Evolutionary conservation across 164 flowering plant genomes (phyloP).

Genomic region (Stephania yunnanensis): DNA sequence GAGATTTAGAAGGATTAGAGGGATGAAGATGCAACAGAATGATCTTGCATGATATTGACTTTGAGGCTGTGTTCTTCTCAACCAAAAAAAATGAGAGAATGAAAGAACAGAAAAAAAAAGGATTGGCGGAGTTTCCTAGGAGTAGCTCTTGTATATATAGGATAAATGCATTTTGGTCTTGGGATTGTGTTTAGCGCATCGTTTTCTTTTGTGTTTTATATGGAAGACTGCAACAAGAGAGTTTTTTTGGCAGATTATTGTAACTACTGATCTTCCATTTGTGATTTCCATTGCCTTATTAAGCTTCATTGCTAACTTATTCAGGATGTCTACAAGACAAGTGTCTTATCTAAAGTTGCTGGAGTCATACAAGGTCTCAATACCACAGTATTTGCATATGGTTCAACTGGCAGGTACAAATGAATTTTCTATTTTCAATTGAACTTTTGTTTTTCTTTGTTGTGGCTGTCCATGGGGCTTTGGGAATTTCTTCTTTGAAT

Average conservation of each 20-base stretch:
- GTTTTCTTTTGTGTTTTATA: not conserved
- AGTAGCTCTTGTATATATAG: not conserved
- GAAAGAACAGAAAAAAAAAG: too few species aligned
- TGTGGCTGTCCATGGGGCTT: not conserved
- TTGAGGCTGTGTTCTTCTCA: not conserved
- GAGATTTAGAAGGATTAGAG: not conserved
- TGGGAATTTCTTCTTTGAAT: not conserved
- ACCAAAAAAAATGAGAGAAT: too few species aligned
- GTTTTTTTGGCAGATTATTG: not conserved
- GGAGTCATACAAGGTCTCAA: conserved; percentile 92
- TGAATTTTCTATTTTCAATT: not conserved
- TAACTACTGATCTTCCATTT: not conserved
- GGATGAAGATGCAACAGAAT: not conserved
- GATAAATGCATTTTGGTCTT: not conserved
- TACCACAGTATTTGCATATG: conserved; percentile 92
- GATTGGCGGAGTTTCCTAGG: not conserved
- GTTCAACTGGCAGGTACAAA: conserved; percentile 90
- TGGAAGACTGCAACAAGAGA: not conserved
- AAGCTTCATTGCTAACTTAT: conserved; percentile 13
- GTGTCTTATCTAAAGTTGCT: conserved; percentile 59
- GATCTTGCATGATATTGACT: too few species aligned
- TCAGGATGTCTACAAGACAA: conserved; percentile 71
- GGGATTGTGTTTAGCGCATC: not conserved
- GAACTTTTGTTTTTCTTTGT: not conserved
- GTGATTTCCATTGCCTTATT: conserved; percentile 1